phyloP scores from a whole-genome alignment of 2,329 filamentous ascomycete species.

The Waltergamsia citrina region DNA sequence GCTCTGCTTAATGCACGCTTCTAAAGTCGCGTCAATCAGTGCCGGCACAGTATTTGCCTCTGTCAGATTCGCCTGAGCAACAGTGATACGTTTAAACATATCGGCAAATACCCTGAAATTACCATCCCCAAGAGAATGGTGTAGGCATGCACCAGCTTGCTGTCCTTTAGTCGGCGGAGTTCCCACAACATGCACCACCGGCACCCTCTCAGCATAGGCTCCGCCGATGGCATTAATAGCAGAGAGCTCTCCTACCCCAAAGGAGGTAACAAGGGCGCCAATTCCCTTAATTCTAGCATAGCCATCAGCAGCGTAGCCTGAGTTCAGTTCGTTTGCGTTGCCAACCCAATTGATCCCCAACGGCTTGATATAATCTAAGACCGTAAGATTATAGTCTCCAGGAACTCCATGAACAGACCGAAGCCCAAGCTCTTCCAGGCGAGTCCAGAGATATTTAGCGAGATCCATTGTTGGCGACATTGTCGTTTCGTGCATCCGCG shows the following conservation, averaged over 20 bases:
- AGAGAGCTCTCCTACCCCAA: slow-evolving; percentile 48
- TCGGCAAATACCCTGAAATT: slow-evolving; percentile 40
- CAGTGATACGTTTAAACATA: slow-evolving; percentile 38
- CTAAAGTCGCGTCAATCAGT: slow-evolving; percentile 40
- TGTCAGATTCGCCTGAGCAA: slow-evolving; percentile 27
- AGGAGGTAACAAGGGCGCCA: slow-evolving; percentile 43
- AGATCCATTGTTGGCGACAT: background rate
- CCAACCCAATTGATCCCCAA: slow-evolving; percentile 33
- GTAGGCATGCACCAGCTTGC: slow-evolving; percentile 30
- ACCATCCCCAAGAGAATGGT: slow-evolving; percentile 47
- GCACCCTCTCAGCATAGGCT: slow-evolving; percentile 44
- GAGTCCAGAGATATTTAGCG: slow-evolving; percentile 45
- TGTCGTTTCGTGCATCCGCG: no score
- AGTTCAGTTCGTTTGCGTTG: slow-evolving; percentile 49
- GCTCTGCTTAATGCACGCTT: slow-evolving; percentile 39
- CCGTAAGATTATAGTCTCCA: slow-evolving; percentile 27
- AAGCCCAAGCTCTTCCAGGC: slow-evolving; percentile 49
- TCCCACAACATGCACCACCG: slow-evolving; percentile 50
- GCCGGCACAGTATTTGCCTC: slow-evolving; percentile 15
- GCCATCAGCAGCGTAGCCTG: slow-evolving; percentile 46
- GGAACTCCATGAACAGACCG: slow-evolving; percentile 43
- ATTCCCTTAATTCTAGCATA: slow-evolving; percentile 45
- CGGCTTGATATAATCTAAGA: slow-evolving; percentile 26
- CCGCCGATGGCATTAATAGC: slow-evolving; percentile 51
- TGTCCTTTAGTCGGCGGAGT: slow-evolving; percentile 35